phyloP scores from a whole-genome alignment of 805 yeast genomes.

The Wickerhamomyces kurtzmanii region DNA sequence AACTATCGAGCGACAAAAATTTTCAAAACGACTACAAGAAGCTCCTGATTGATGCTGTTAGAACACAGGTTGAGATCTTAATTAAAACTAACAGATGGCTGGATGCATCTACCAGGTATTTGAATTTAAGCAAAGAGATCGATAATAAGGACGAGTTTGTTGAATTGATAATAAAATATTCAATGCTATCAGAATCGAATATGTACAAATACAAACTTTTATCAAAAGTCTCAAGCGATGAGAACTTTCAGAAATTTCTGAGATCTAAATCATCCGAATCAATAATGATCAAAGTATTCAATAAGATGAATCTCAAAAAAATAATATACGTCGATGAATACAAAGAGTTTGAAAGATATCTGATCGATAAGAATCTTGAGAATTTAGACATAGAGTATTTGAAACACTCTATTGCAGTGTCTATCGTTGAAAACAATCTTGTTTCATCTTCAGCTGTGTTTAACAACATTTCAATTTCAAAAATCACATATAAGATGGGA shows the following conservation, averaged over 20 bases:
- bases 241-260: no score
- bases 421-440: conserved; percentile 11
- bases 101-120: conserved; percentile 11
- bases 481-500: conserved; percentile 7
- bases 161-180: conserved; percentile 5
- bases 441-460: conserved; percentile 7
- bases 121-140: no score
- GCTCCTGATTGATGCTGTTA: conserved; percentile 3
- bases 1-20: no score
- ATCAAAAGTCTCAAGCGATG: no score
- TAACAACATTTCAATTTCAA: conserved; percentile 6
- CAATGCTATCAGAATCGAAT: conserved; percentile 6
- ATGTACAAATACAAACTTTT: conserved; percentile 6
- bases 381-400: conserved; percentile 2
- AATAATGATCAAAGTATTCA: conserved; percentile 6
- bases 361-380: conserved; percentile 1
- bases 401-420: conserved; percentile 1
- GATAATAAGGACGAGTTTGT: conserved; percentile 7
- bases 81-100: conserved; percentile 11
- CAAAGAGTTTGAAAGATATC: conserved; percentile 1
- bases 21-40: background rate
- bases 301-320: conserved; percentile 6
- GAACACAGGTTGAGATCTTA: conserved; percentile 8
- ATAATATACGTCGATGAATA: conserved; percentile 10
- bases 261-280: no score